Base-by-base conservation (phyloP, 495 filamentous ascomycete species). In the Pyrenula aspistea region DNA sequence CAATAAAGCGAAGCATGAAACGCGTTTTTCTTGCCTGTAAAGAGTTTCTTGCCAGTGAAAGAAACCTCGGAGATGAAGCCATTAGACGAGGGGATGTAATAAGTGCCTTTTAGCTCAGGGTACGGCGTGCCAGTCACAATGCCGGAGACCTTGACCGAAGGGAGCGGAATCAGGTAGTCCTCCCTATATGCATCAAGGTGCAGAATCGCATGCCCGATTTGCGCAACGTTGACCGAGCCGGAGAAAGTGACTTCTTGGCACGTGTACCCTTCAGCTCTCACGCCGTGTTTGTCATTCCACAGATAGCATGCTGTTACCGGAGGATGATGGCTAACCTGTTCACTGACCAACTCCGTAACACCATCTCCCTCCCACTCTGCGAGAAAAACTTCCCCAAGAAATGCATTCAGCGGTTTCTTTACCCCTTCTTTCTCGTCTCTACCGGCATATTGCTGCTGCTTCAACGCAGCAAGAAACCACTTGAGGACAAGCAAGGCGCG, bases 401-500 rank as follows among this genome's bases (percentile, higher is more conserved):
- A 87, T 2, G 83, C 83, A 70, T 79, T 93, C 70, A 93, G 71
- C 0, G 88, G 88, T 71, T 93, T 92, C 76, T 91, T 91, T 73
- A 91, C 88, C 60, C 86, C 84, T 22, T 83, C 84, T 51, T 77
- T 80, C 63, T 89, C 84, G 66, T 89, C 86, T 64, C 78, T 89
- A 25, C 87, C 76, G 59, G 78, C 84, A 58, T 81, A 81, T 63
- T 93, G 90, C 61, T 89, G 85, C 65, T 87, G 84, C 72, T 88
- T 90, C 56, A 93, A 74, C 2, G 88, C 91, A 61, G 78, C 86
- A 55, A 93, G 72, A 67, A 92, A 93, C 88, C 88, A 93, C 66
- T 89, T 91, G 53, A 92, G 69, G 23, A 93, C 88, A 8, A 86
- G 71, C 57, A 91, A 64, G 2, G 85, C 80, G 31, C 88, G 77